Evolutionary conservation across 495 filamentous ascomycete genomes (phyloP), one percentile per base, ranked within the genome.

Genomic region (Daldinia childiae): DNA sequence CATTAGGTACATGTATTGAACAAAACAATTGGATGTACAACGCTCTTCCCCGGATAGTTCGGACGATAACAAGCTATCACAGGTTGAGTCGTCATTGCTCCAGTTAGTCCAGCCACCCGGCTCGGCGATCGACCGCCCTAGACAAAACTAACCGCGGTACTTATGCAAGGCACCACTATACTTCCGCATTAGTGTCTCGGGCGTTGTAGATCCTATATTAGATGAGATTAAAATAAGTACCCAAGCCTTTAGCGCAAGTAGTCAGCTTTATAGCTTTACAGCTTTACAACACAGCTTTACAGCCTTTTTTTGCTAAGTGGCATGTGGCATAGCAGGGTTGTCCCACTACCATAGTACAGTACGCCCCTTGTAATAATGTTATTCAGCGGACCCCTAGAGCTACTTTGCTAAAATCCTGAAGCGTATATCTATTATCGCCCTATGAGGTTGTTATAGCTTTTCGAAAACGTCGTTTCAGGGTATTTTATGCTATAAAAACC

Each of bases 91-190:
- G 29, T 57, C 29, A 36, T 34, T 34, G 30, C 34, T 36, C 12
- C 12, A 36, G 6, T 12, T 36, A 14, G 34, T 7, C 54, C 54
- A 57, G 30, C 54, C 54, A 57, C 54, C 54, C 30, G 54, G 54
- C 30, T 32, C 51, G 41, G 8, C 5, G 59, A 64, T 67, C 69
- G 39, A 43, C 52, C 30, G 52, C 52, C 29, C 32, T 62, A 67
- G 39, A 63, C 64, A 27, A 52, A 30, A 62, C 38, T 54, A 29
- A 29, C 27, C 2, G 4, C 27, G 27, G 62, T 66, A 67, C 63
- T 21, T 72, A 72, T 72, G 69, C 64, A 72, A 72, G 69, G 69
- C 14, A 72, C 69, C 69, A 64, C 64, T 52, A 26, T 64, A 72
- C 60, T 52, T 67, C 43, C 55, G 43, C 29, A 11, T 21, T 36